These are phyloP conservation scores for Aureobasidium melanogenum DNA, from an alignment of 2,329 filamentous ascomycete genomes.

Conservation along the genomic window DNA sequence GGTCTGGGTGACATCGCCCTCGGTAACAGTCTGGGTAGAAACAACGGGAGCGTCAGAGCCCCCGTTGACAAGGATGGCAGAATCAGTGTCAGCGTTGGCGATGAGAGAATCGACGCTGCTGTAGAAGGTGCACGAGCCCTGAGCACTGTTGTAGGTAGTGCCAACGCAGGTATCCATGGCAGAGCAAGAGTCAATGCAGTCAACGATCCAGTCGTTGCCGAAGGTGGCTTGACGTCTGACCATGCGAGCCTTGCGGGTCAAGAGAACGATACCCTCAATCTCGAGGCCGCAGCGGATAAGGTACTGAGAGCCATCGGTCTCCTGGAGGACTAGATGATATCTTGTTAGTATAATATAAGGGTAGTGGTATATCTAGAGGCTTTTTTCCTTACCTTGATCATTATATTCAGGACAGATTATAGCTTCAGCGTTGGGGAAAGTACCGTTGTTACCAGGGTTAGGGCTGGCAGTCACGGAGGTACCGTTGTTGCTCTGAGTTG, in stretches of 20 bases:
- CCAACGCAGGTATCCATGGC: neutral
- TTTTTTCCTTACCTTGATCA: too few species aligned
- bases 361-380: too few species aligned
- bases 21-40: neutral
- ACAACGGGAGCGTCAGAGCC: neutral
- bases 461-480: neutral
- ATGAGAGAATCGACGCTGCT: neutral
- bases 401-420: conserved; percentile 1
- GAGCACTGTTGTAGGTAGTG: neutral
- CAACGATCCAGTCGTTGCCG: conserved; percentile 2
- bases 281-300: neutral
- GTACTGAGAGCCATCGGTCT: neutral
- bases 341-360: too few species aligned
- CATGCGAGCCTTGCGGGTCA: conserved; percentile 5
- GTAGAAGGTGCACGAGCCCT: conserved; percentile 4
- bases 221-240: conserved; percentile 3
- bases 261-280: neutral
- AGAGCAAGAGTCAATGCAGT: conserved; percentile 5
- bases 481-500: neutral
- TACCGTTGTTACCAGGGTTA: neutral
- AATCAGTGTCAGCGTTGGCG: neutral
- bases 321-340: neutral
- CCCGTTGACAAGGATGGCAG: conserved; percentile 3
- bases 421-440: neutral
- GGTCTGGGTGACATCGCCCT: neutral